Evolutionary conservation across 176 grass and related monocot genomes (phyloP).

Genomic region (Oryza punctata): DNA sequence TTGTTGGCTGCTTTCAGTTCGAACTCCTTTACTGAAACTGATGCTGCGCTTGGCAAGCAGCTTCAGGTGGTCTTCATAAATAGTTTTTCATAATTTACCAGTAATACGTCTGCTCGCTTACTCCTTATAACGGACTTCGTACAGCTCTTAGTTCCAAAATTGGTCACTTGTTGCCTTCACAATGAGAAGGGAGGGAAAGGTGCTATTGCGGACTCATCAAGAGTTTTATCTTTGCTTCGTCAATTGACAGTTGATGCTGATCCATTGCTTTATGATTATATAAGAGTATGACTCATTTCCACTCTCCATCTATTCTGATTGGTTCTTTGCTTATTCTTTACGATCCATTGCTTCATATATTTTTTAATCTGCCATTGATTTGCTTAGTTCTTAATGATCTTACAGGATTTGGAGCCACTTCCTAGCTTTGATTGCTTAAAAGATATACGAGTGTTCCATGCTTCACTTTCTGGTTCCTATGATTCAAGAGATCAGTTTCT

Average conservation of each 20-base stretch:
- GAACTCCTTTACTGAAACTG: conserved; percentile 55
- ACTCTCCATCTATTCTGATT: conserved; percentile 20
- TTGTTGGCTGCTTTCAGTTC: conserved; percentile 61
- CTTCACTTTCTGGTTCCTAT: conserved; percentile 62
- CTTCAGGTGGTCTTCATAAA: conserved; percentile 76
- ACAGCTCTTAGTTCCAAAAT: conserved; percentile 86
- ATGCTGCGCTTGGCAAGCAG: conserved; percentile 69
- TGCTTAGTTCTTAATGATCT: conserved; percentile 37
- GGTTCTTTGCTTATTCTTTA: conserved; percentile 25
- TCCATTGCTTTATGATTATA: conserved; percentile 80
- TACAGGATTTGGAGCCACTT: conserved; percentile 89
- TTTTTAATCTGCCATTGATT: conserved; percentile 15
- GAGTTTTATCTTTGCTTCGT: conserved; percentile 76
- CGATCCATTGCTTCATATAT: not conserved
- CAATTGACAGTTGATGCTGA: conserved; percentile 77
- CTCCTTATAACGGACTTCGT: conserved; percentile 14
- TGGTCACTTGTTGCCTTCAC: conserved; percentile 74
- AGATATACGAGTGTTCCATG: conserved; percentile 74
- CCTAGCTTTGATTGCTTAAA: conserved; percentile 82
- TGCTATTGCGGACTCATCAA: conserved; percentile 49
- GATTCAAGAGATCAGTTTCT: conserved; percentile 84
- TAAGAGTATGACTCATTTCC: conserved; percentile 68
- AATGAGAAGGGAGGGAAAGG: conserved; percentile 44
- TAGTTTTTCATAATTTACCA: conserved; percentile 1
- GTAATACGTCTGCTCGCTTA: conserved; percentile 4